Evolutionary conservation across 257 asterid genomes (phyloP).

Genomic region (Plantago elongata): DNA sequence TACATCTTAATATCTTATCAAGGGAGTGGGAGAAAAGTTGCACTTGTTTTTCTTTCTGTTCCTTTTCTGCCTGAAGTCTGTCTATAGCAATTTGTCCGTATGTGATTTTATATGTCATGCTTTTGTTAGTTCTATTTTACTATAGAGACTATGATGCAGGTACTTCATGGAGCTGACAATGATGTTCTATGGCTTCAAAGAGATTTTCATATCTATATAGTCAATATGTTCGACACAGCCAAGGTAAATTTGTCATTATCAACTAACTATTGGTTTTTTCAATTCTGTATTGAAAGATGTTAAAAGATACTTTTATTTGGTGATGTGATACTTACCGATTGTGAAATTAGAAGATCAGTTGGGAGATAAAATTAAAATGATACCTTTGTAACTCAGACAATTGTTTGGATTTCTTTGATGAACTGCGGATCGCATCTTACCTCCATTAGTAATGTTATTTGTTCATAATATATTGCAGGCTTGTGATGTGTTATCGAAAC

Average conservation of each 20-base stretch:
- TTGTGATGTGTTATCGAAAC: constrained; percentile 75
- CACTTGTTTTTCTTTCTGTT: too few species aligned
- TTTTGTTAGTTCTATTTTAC: background rate
- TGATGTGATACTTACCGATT: constrained; percentile 14
- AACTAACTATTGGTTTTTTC: constrained; percentile 1
- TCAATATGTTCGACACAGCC: constrained; percentile 89
- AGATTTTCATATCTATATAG: constrained; percentile 90
- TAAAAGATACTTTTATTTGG: constrained; percentile 14
- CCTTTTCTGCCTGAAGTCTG: too few species aligned
- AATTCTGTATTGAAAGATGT: constrained; percentile 3
- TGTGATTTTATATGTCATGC: too few species aligned
- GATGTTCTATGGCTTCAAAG: constrained; percentile 98
- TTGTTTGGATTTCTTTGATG: constrained; percentile 12
- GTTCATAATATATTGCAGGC: constrained; percentile 49
- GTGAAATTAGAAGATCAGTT: constrained; percentile 14
- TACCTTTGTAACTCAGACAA: constrained; percentile 3
- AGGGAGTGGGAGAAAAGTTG: too few species aligned
- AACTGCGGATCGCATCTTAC: constrained; percentile 1
- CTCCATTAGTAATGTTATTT: constrained; percentile 18
- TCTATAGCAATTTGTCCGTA: too few species aligned
- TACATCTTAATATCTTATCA: too few species aligned
- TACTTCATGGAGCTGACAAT: constrained; percentile 96
- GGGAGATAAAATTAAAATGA: constrained; percentile 5
- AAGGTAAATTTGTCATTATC: constrained; percentile 47
- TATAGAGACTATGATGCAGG: constrained; percentile 39